Conservation (phyloP, 2,329 filamentous ascomycete species). For the Rutstroemia sydowiana region DNA sequence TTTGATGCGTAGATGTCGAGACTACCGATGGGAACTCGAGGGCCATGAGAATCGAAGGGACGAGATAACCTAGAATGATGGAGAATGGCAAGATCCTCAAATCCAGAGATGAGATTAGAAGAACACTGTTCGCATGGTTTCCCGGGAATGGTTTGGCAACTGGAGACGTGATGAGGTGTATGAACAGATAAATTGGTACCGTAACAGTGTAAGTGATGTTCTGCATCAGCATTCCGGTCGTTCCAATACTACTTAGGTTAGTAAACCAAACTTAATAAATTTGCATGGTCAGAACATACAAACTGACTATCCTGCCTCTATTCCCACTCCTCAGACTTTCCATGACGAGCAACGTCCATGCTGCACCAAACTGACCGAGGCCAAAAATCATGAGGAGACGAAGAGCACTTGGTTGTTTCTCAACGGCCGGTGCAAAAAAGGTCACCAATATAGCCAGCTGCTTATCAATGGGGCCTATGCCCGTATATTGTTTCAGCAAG, state of each 20-base stretch:
- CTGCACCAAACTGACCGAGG: conserved; percentile 25
- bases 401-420: conserved; percentile 13
- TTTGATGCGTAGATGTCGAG: conserved; percentile 37
- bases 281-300: conserved; percentile 29
- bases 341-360: conserved; percentile 31
- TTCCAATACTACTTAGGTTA: conserved; percentile 25
- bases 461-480: conserved; percentile 18
- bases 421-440: conserved; percentile 24
- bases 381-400: conserved; percentile 19
- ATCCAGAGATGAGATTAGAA: conserved; percentile 25
- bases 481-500: conserved; percentile 20
- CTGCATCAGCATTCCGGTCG: conserved; percentile 37
- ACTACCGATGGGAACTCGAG: conserved; percentile 35
- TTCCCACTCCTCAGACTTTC: conserved; percentile 40
- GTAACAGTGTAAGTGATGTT: conserved; percentile 38
- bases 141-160: conserved; percentile 29
- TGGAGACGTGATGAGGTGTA: conserved; percentile 38
- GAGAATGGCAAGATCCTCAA: conserved; percentile 33
- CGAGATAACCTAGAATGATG: conserved; percentile 36
- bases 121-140: conserved; percentile 27
- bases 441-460: conserved; percentile 19
- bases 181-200: conserved; percentile 35
- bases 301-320: conserved; percentile 33
- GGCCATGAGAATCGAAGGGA: conserved; percentile 38
- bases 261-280: background rate